A percentile compares a stretch with the other conserved stretches of the same genome.
Evolutionary conservation across 2,329 filamentous ascomycete species (phyloP).

Genomic region (Aspergillus nomiae): DNA sequence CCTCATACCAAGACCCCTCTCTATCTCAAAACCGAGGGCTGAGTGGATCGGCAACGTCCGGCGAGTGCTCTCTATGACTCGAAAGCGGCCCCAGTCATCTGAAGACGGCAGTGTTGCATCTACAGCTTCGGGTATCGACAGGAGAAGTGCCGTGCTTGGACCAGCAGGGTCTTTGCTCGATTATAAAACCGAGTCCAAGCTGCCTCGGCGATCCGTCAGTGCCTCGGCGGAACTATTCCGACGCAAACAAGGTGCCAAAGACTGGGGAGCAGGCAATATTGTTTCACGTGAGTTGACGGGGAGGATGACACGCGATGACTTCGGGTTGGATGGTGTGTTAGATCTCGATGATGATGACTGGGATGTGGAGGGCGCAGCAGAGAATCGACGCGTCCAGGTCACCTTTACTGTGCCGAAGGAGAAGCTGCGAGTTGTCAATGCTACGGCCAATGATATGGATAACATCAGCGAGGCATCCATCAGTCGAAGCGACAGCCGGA

Average conservation of each 20-base stretch:
- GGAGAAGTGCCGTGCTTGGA: slow-evolving; percentile 25
- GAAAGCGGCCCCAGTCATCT: slow-evolving; percentile 26
- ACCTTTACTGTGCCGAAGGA: slow-evolving; percentile 95
- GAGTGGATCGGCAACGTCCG: slow-evolving; percentile 70
- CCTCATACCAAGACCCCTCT: slow-evolving; percentile 28
- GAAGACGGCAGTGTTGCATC: slow-evolving; percentile 20
- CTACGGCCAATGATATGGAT: slow-evolving; percentile 47
- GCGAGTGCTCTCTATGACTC: slow-evolving; percentile 59
- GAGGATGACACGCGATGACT: slow-evolving; percentile 26
- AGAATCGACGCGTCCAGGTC: slow-evolving; percentile 72
- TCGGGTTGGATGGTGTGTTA: slow-evolving; percentile 27
- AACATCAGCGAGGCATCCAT: slow-evolving; percentile 31
- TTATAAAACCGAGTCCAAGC: slow-evolving; percentile 9
- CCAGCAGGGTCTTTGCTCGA: slow-evolving; percentile 6
- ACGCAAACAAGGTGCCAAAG: slow-evolving; percentile 53
- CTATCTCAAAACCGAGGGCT: slow-evolving; percentile 48
- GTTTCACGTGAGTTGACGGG: slow-evolving; percentile 21
- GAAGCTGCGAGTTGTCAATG: slow-evolving; percentile 85
- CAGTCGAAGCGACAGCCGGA: slow-evolving; percentile 25
- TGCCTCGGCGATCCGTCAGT: slow-evolving; percentile 50
- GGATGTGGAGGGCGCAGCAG: slow-evolving; percentile 74
- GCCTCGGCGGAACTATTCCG: slow-evolving; percentile 52
- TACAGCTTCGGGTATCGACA: slow-evolving; percentile 32
- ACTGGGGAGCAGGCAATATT: slow-evolving; percentile 51
- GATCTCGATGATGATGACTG: slow-evolving; percentile 56